Percentiles rank a stretch among this genome's conserved stretches.
These are phyloP conservation scores for Hsuehochloa calcarea DNA, from an alignment of 176 grass and related monocot genomes.

Conservation along the genomic window DNA sequence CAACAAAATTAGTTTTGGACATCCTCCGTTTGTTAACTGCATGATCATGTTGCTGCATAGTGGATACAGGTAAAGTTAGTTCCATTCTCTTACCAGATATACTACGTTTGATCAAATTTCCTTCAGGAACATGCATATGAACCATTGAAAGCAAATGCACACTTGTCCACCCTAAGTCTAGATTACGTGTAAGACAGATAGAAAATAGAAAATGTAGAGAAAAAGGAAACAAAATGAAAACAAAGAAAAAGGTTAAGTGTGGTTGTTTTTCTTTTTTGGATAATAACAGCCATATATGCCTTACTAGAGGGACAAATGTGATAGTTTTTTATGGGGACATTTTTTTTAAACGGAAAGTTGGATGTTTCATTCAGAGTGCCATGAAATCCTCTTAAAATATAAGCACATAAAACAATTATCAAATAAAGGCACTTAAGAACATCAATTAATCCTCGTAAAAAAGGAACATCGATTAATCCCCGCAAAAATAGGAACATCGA, in stretches of 20 bases:
- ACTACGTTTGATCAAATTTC: constrained; percentile 16
- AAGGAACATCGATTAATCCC: not conserved
- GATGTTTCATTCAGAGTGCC: not conserved
- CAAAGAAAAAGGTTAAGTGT: not conserved
- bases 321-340: not conserved
- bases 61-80: constrained; percentile 25
- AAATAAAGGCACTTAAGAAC: not conserved
- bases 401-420: not conserved
- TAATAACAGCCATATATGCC: not conserved
- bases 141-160: constrained; percentile 1
- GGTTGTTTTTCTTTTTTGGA: not conserved
- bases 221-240: not conserved
- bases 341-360: not conserved
- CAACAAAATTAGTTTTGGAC: constrained; percentile 98
- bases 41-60: constrained; percentile 41
- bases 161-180: not conserved
- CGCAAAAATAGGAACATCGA: not conserved
- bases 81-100: constrained; percentile 3
- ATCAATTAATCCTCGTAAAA: not conserved
- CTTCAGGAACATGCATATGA: not conserved
- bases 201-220: not conserved
- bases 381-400: not conserved
- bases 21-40: constrained; percentile 33
- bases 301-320: not conserved
- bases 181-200: not conserved